Evolutionary conservation across 2,329 filamentous ascomycete species (phyloP).

Genomic region (Exophiala viscosa): DNA sequence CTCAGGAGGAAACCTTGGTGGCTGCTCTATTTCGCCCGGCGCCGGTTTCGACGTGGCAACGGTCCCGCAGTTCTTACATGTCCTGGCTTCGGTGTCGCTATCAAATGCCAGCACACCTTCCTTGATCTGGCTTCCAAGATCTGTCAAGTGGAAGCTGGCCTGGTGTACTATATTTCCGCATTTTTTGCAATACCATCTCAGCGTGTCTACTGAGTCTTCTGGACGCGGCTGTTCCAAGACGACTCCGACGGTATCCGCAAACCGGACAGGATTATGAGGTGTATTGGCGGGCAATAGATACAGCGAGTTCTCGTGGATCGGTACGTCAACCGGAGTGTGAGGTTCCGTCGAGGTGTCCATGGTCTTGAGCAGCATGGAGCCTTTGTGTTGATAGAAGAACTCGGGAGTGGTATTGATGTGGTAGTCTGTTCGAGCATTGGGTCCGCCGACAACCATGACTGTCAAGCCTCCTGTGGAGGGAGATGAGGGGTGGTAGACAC

Average conservation of each 20-base stretch:
- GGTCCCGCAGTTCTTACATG: conserved; percentile 70
- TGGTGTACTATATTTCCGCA: conserved; percentile 77
- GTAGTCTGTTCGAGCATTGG: conserved; percentile 94
- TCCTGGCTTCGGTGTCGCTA: conserved; percentile 64
- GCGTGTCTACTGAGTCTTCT: conserved; percentile 64
- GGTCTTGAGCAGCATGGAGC: conserved; percentile 89
- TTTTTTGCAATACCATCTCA: conserved; percentile 83
- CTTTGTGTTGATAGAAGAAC: conserved; percentile 97
- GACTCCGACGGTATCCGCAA: conserved; percentile 88
- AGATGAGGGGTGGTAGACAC: conserved; percentile 69
- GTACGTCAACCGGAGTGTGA: conserved; percentile 69
- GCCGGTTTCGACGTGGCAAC: conserved; percentile 58
- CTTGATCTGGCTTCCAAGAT: conserved; percentile 94
- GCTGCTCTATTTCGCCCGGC: conserved; percentile 43
- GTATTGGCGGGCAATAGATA: conserved; percentile 90
- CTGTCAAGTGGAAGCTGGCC: conserved; percentile 79
- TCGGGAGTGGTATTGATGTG: conserved; percentile 96
- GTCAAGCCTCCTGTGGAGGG: conserved; percentile 87
- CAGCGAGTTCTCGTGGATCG: conserved; percentile 89
- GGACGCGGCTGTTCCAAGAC: conserved; percentile 85
- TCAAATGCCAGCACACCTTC: conserved; percentile 80
- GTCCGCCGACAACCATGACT: conserved; percentile 87
- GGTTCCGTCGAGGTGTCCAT: conserved; percentile 61
- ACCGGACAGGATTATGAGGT: conserved; percentile 93
- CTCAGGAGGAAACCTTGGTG: conserved; percentile 34